phyloP scores from a whole-genome alignment of 768 basidiomycete species.

The Boletellus ananiceps region DNA sequence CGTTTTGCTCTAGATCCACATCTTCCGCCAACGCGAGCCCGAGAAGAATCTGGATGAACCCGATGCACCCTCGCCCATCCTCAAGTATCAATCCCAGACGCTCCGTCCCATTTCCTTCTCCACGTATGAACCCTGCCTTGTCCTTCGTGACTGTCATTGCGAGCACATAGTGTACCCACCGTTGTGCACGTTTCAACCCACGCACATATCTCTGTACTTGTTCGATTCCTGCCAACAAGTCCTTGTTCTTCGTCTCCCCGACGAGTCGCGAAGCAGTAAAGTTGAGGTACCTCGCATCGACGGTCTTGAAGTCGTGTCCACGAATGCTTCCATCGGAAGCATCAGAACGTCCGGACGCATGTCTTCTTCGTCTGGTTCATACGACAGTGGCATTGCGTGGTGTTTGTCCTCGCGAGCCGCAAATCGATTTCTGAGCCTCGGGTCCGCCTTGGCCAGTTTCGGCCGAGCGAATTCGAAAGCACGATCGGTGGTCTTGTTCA shows the following conservation, averaged over 20 bases:
- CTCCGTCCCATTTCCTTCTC: conserved; percentile 5
- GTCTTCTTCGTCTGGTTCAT: not conserved
- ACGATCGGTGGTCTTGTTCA: not conserved
- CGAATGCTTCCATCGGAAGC: conserved; percentile 1
- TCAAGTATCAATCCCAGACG: not conserved
- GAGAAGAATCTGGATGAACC: conserved; percentile 5
- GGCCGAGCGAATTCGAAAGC: not conserved
- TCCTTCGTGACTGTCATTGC: not conserved
- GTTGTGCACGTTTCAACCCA: conserved; percentile 4
- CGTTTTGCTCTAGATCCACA: not conserved
- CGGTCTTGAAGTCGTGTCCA: not conserved
- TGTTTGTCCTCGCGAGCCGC: not conserved
- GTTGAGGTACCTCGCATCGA: not conserved
- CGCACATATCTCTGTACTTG: not conserved
- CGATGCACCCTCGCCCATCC: conserved; percentile 1
- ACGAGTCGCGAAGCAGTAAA: not conserved
- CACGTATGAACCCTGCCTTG: not conserved
- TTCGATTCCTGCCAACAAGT: not conserved
- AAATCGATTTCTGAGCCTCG: not conserved
- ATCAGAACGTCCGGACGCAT: conserved; percentile 5
- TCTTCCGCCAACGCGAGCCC: not conserved
- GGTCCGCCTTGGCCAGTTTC: not conserved
- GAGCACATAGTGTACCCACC: conserved; percentile 5
- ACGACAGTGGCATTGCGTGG: conserved; percentile 29
- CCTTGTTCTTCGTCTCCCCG: not conserved